Evolutionary conservation across 2,329 filamentous ascomycete species (phyloP), one percentile per base, ranked within the genome.

Genomic region (Sclerotiophoma versabilis): DNA sequence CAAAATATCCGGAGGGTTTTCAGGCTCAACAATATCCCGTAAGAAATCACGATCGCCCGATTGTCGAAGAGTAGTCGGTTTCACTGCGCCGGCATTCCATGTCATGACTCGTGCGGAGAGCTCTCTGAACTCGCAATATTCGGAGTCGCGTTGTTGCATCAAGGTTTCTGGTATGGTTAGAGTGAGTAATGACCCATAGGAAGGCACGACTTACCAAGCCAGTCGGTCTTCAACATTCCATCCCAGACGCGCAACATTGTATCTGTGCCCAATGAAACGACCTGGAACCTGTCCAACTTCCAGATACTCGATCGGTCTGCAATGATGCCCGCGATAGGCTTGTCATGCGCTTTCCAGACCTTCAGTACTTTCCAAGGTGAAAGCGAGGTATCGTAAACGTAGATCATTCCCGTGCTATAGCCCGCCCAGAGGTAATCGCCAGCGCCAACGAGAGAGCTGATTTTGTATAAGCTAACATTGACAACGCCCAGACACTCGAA

Each of bases 81-180:
- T 96, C 14, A 89, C 89, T n/a, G 95, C 95, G 1, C 95, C 95
- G 1, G 93, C 93, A 72, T 99, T 99, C 95, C 95, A 99, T 0
- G 93, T 97, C 80, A 98, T 83, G 22, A 96, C 85, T 30, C 92
- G 80, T 11, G 90, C 87, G 42, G 86, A 88, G 52, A 98, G 81
- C 65, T 96, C 88, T 48, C 92, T 84, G 73, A 98, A 96, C 23
- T 85, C 83, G 78, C 93, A 97, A 70, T 91, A 98, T 42, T 95
- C 85, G 0, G 84, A 81, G 66, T 97, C 93, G 57, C 87, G 86
- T 26, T 84, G 83, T 70, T 96, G 92, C 92, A 99, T 96, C 59
- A 91, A 86, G 29, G 83, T 81, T 76, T 97, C 93, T 84, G 55
- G 12, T 9, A 22, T 2, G 20, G 11, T 27, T 50, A 34, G 51